Base-by-base conservation (phyloP, 2,329 filamentous ascomycete species). In the Calonectria multiphialidica region DNA sequence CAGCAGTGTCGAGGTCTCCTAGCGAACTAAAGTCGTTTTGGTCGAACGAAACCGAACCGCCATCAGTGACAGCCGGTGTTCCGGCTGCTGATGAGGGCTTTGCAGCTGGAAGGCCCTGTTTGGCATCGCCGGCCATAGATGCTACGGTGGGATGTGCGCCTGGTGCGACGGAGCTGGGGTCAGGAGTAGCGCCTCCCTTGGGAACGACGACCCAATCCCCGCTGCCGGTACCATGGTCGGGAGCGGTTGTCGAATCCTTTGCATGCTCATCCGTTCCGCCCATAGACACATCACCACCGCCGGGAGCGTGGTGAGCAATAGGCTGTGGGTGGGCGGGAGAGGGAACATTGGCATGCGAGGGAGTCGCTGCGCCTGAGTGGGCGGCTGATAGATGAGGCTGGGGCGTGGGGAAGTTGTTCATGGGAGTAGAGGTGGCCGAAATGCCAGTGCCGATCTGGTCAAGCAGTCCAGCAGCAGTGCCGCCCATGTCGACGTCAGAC, bases 151-250 rank as follows among this genome's bases (percentile, higher is more conserved):
- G 10, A 37, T 57, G 53, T 10, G 72, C 70, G 10, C 66, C 55
- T 18, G 73, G 53, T 45, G 62, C 59, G 18, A 75, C 72, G n/a
- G 73, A 68, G 28, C 77, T 81, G 45, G 82, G 81, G 50, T 85
- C 83, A 44, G 85, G 83, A 76, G 85, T 87, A 47, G 84, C 84
- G 28, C 87, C 88, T 57, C 90, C 90, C 75, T 93, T 92, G 68
- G 92, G 90, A 35, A 95, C 90, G 70, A 95, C 92, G 4, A 95
- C 92, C 93, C 93, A 95, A 74, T 95, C 94, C 35, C 90, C 92
- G 66, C 85, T 87, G 23, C 86, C 88, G 1, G 87, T 87, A 5
- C 85, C 86, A 68, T 89, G 86, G 67, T 88, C 87, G 13, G 87
- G 84, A 15, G 88, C 87, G 21, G 87, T 87, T 21, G 81, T 80